These are phyloP conservation scores for Boletellus ananas DNA, from an alignment of 768 basidiomycete genomes.

Conservation along the genomic window DNA sequence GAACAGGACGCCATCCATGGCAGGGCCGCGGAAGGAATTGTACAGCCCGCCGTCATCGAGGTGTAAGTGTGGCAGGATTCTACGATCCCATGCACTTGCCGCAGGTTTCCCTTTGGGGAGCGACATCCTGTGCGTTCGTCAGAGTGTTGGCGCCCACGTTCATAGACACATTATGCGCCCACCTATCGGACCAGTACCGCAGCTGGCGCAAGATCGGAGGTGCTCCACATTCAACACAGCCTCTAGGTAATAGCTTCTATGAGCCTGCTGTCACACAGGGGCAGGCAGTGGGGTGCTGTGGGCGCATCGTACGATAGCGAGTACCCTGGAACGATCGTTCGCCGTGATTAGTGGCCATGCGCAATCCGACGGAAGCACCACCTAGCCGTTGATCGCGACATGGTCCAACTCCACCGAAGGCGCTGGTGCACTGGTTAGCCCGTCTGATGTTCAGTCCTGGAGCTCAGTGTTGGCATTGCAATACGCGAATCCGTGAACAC, in stretches of 20 bases:
- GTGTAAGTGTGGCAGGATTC: not conserved
- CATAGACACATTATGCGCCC: conserved; percentile 46
- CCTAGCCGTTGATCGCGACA: conserved; percentile 55
- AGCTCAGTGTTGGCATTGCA: conserved; percentile 55
- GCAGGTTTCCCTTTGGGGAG: conserved; percentile 24
- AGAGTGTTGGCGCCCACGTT: conserved; percentile 47
- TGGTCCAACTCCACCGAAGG: conserved; percentile 38
- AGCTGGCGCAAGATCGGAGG: conserved; percentile 50
- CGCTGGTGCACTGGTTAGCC: conserved; percentile 35
- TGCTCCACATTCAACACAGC: not conserved
- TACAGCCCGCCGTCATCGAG: conserved; percentile 39
- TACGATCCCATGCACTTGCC: not conserved
- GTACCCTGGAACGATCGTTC: conserved; percentile 41
- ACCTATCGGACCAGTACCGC: conserved; percentile 35
- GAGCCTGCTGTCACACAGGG: conserved; percentile 52
- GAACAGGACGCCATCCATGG: conserved; percentile 52
- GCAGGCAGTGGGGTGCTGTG: conserved; percentile 49
- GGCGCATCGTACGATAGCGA: conserved; percentile 61
- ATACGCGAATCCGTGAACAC: conserved; percentile 37
- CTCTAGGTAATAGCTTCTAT: conserved; percentile 2
- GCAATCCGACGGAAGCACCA: conserved; percentile 53
- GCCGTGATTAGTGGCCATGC: conserved; percentile 44
- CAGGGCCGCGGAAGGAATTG: conserved; percentile 44
- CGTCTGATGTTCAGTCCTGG: conserved; percentile 48
- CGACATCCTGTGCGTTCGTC: conserved; percentile 52